Evolutionary conservation across 331 rosid genomes (phyloP).

Genomic region (Rhamnella rubrinervis): DNA sequence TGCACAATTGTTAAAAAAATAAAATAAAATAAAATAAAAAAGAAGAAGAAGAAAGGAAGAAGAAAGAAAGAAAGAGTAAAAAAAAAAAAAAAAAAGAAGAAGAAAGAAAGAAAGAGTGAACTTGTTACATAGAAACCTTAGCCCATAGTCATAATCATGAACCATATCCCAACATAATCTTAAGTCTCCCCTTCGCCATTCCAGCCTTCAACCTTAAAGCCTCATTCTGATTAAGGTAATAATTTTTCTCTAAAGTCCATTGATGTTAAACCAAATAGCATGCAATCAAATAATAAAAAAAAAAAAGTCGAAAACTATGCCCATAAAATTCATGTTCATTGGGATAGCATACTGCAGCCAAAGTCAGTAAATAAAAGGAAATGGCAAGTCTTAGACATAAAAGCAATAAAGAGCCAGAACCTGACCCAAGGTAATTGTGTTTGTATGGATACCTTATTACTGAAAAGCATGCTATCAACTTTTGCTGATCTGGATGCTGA

Average conservation of each 20-base stretch:
- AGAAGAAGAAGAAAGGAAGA: no score
- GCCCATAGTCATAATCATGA: not conserved
- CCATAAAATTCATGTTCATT: no score
- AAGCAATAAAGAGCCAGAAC: slow-evolving; percentile 7
- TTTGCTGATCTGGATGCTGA: slow-evolving; percentile 72
- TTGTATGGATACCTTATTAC: slow-evolving; percentile 63
- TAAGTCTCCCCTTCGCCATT: not conserved
- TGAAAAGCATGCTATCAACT: slow-evolving; percentile 66
- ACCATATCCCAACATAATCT: not conserved
- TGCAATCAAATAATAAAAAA: no score
- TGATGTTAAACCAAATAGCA: not conserved
- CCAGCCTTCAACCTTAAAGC: not conserved
- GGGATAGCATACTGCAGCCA: no score
- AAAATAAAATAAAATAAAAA: no score
- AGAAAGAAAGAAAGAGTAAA: no score
- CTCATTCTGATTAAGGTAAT: no score
- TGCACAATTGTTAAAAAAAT: not conserved
- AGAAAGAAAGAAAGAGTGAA: no score
- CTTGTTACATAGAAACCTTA: no score
- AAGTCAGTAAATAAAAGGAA: no score
- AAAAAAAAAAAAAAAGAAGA: not conserved
- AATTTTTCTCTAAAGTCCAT: not conserved
- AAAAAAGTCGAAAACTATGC: no score
- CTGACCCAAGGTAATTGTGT: not conserved
- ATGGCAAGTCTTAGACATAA: not conserved